Evolutionary conservation across 768 basidiomycete genomes (phyloP).

Genomic region (Rhizopogon vesiculosus): DNA sequence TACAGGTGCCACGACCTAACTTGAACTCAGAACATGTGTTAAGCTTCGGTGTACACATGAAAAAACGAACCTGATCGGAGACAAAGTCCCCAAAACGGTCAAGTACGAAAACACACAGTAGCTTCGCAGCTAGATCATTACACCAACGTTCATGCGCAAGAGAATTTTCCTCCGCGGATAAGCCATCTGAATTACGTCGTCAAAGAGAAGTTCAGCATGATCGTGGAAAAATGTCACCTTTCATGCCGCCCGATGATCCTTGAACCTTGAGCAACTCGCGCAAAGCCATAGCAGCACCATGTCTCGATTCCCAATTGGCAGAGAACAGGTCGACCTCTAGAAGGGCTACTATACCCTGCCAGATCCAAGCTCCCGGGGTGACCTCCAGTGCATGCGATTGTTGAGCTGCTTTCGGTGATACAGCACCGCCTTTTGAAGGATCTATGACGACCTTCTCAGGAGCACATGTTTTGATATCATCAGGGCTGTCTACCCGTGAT

Average conservation of each 20-base stretch:
- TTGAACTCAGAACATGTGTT: constrained; percentile 1
- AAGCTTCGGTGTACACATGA: neutral
- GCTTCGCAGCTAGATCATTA: constrained; percentile 79
- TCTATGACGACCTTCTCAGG: constrained; percentile 72
- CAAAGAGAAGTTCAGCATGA: neutral
- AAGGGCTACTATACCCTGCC: constrained; percentile 78
- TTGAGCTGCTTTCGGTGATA: constrained; percentile 72
- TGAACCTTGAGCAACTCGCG: constrained; percentile 84
- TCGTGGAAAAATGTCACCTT: constrained; percentile 38
- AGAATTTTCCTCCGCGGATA: constrained; percentile 53
- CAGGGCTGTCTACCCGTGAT: constrained; percentile 59
- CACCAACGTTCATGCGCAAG: constrained; percentile 81
- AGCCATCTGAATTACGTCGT: constrained; percentile 38
- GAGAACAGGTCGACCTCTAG: constrained; percentile 83
- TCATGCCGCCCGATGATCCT: constrained; percentile 79
- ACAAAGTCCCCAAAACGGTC: constrained; percentile 99
- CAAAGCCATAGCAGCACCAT: constrained; percentile 89
- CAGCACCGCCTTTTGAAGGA: constrained; percentile 80
- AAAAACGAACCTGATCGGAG: constrained; percentile 66
- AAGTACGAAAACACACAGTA: constrained; percentile 86
- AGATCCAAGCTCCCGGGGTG: constrained; percentile 72
- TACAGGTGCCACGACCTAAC: constrained; percentile 87
- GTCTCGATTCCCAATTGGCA: constrained; percentile 88
- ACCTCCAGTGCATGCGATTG: constrained; percentile 78
- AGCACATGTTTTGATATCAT: constrained; percentile 33